Percentiles rank a stretch among this genome's conserved stretches.
phyloP scores from a whole-genome alignment of 2,329 filamentous ascomycete species.

The Berkeleyomyces basicola region DNA sequence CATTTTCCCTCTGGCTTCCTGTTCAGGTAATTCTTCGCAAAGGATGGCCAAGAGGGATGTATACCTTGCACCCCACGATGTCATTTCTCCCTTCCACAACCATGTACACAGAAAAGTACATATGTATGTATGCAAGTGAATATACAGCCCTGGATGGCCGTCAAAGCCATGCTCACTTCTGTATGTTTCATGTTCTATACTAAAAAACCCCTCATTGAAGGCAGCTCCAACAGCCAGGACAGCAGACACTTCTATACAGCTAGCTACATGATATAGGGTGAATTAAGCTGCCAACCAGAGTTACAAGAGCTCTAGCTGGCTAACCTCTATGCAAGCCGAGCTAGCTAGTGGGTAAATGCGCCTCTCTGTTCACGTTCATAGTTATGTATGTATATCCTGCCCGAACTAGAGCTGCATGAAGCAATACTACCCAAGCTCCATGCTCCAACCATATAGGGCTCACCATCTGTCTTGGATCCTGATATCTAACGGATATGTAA shows the following conservation, averaged over 20 bases:
- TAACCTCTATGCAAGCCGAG: no score
- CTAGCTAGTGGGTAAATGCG: no score
- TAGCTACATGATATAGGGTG: no score
- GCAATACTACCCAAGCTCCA: no score
- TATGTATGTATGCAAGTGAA: not conserved
- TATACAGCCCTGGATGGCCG: not conserved
- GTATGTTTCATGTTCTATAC: not conserved
- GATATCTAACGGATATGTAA: not conserved
- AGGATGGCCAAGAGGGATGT: not conserved
- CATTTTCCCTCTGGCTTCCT: not conserved
- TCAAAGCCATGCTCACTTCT: not conserved
- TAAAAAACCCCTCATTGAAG: not conserved
- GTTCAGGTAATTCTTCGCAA: not conserved
- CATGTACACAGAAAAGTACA: no score
- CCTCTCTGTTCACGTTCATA: no score
- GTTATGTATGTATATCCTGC: no score
- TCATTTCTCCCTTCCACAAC: not conserved
- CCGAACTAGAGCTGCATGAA: no score
- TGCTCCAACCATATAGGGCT: no score
- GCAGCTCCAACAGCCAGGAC: not conserved
- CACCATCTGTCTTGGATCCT: not conserved
- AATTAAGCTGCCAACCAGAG: no score
- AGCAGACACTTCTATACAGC: not conserved
- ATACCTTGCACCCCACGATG: not conserved
- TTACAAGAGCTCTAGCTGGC: no score